Evolutionary conservation across 257 asterid species (phyloP).

Genomic region (Solanum rostratum): DNA sequence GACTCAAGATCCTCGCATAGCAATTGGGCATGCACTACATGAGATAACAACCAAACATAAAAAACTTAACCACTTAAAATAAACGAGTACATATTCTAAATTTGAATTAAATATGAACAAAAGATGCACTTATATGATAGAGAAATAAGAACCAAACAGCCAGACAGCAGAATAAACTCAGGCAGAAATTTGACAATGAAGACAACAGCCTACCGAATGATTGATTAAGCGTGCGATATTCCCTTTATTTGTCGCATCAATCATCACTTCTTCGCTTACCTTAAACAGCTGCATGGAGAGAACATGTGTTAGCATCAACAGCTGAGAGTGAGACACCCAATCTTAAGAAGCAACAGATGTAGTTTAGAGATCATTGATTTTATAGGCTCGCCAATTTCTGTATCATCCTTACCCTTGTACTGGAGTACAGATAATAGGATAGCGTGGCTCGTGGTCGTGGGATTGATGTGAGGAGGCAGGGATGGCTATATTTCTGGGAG

Average conservation of each 20-base stretch:
- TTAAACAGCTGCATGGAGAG: constrained; percentile 69
- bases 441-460: not conserved
- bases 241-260: constrained; percentile 88
- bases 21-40: constrained; percentile 95
- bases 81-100: not conserved
- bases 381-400: not conserved
- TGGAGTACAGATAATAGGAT: not conserved
- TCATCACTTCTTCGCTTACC: constrained; percentile 83
- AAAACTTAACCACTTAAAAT: not conserved
- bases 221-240: constrained; percentile 95
- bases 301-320: not conserved
- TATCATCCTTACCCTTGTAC: not conserved
- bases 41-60: not conserved
- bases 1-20: constrained; percentile 78
- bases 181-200: not conserved
- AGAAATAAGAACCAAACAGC: not conserved
- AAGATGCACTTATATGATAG: not conserved
- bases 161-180: not conserved
- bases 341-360: not conserved
- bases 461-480: too few relatives aligned
- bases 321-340: not conserved
- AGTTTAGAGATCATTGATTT: not conserved
- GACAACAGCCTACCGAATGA: constrained; percentile 61
- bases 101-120: not conserved
- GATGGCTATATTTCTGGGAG: too few relatives aligned